Percentiles rank a stretch among this genome's conserved stretches.
Conservation (phyloP, 2,329 filamentous ascomycete genomes). For the Aspergillus calidoustus region DNA sequence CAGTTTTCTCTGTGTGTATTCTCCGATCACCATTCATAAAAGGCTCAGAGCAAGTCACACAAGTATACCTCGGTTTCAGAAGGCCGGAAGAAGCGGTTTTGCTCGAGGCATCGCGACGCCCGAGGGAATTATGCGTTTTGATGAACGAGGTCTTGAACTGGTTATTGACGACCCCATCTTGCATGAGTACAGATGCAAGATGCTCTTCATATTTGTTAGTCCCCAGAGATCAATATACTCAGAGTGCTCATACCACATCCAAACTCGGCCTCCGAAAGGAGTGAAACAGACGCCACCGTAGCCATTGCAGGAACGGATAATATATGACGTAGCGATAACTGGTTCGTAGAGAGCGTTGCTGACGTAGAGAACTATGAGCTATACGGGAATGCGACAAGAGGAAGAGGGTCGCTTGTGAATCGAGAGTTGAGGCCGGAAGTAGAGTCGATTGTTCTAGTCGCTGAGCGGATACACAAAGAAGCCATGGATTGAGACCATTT, state of each 20-base stretch:
- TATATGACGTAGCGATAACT: not conserved
- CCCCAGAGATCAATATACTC: not conserved
- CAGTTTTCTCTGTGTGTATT: slow-evolving; percentile 42
- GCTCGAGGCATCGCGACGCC: slow-evolving; percentile 32
- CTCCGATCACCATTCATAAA: slow-evolving; percentile 38
- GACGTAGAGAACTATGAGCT: not conserved
- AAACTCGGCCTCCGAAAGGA: slow-evolving; percentile 45
- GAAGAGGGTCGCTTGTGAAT: not conserved
- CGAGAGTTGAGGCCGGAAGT: slow-evolving; percentile 1
- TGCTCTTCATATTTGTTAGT: slow-evolving; percentile 38
- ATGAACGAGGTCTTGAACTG: slow-evolving; percentile 42
- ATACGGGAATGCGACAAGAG: not conserved
- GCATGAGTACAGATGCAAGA: slow-evolving; percentile 39
- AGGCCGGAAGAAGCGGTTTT: slow-evolving; percentile 28
- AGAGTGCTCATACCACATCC: slow-evolving; percentile 44
- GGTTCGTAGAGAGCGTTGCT: not conserved
- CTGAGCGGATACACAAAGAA: slow-evolving; percentile 20
- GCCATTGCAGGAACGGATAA: slow-evolving; percentile 32
- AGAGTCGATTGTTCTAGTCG: slow-evolving; percentile 12
- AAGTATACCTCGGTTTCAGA: slow-evolving; percentile 46
- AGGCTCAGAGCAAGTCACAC: slow-evolving; percentile 42
- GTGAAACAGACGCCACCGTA: slow-evolving; percentile 37
- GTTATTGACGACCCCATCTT: slow-evolving; percentile 37
- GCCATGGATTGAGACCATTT: slow-evolving; percentile 24
- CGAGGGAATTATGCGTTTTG: slow-evolving; percentile 36